Evolutionary conservation across 1,284 basidiomycete genomes (phyloP).

Genomic region (Stygiomarasmius scandens): DNA sequence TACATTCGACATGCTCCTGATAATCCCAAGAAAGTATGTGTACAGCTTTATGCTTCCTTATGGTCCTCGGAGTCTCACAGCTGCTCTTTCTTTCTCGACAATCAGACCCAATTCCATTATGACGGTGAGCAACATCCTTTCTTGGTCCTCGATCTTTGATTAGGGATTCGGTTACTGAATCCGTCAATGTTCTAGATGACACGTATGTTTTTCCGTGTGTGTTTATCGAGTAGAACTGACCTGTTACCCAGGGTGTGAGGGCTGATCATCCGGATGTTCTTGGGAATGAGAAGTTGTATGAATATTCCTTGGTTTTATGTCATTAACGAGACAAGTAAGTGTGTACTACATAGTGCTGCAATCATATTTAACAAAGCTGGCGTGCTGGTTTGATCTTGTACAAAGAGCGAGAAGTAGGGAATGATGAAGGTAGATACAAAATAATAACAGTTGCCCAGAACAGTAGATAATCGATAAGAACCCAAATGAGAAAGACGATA

Average conservation of each 20-base stretch:
- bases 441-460: too few species aligned
- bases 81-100: background rate
- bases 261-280: background rate
- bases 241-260: constrained; percentile 11
- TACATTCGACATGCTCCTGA: constrained; percentile 80
- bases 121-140: constrained; percentile 52
- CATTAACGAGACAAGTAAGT: background rate
- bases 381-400: too few species aligned
- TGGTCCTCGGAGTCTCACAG: background rate
- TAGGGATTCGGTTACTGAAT: constrained; percentile 21
- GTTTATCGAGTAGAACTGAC: constrained; percentile 3
- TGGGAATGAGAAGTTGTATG: background rate
- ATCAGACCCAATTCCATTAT: constrained; percentile 78
- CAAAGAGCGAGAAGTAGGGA: too few species aligned
- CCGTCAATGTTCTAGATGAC: constrained; percentile 35
- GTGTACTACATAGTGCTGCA: background rate
- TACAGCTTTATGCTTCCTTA: constrained; percentile 10
- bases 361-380: background rate
- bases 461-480: too few species aligned
- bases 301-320: background rate
- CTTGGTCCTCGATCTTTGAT: background rate
- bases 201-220: constrained; percentile 35
- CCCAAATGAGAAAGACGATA: background rate
- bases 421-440: too few species aligned
- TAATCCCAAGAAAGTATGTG: constrained; percentile 81